Evolutionary conservation across 208 protist genomes (phyloP), one percentile per base, ranked within the genome.

Genomic region (Trypanosomatidae sp.): DNA sequence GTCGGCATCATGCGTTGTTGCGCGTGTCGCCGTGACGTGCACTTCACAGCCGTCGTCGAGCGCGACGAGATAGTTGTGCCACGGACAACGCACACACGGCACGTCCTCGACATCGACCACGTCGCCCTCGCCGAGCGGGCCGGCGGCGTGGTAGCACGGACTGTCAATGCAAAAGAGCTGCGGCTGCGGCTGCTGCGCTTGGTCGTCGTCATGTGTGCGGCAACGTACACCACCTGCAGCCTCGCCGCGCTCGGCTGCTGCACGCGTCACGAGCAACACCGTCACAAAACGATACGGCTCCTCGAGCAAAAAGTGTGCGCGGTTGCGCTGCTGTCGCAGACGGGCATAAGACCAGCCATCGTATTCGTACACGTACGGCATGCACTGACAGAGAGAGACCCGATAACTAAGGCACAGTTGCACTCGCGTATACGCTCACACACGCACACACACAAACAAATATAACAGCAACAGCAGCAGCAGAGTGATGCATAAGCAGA

Each of bases 31-130:
- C 40, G 56, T 42, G 3, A 74, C 21, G 3, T 78, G 20, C 37
- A 93, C 61, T 44, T 84, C 57, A 42, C 76, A 62, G 4, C 84
- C 84, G 20, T 55, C 76, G 18, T 88, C 77, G 15, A 93, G 62
- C 6, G 72, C 61, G 28, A 93, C 66, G 26, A 93, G 63, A 52
- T 73, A 81, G 38, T 56, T 62, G 48, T 93, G 84, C 66, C 71
- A 86, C 4, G 84, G 84, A 52, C 84, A 93, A 20, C 70, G 61
- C 7, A 93, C 46, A 54, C 84, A 93, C 8, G 70, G 56, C 21
- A 92, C 62, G 39, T 87, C 72, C 45, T 93, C 84, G 4, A 93
- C 66, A 21, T 93, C 84, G 2, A 87, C 63, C 0, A 93, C 15
- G 22, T 78, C 61, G 16, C 84, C 84, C 49, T 93, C 84, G 2